A percentile compares a stretch with the other conserved stretches of the same genome.
These are phyloP conservation scores for Xylaria sp. DNA, from an alignment of 2,329 filamentous ascomycete species.

Conservation along the genomic window DNA sequence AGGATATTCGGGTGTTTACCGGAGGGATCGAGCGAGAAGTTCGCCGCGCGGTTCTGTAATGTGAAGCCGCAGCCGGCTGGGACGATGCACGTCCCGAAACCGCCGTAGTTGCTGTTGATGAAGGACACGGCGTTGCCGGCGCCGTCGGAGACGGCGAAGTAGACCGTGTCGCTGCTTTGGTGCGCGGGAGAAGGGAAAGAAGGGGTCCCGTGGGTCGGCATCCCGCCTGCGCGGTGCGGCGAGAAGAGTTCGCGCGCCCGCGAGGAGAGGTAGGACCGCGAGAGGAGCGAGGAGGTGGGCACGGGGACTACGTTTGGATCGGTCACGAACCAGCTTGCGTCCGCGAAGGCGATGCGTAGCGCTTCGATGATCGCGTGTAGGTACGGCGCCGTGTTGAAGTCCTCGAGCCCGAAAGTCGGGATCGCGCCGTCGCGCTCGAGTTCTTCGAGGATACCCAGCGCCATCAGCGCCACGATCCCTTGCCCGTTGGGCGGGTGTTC, in stretches of 20 bases:
- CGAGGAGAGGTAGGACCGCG: constrained; percentile 77
- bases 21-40: constrained; percentile 75
- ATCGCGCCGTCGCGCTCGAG: constrained; percentile 82
- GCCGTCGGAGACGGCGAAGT: constrained; percentile 85
- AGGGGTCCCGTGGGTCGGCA: constrained; percentile 70
- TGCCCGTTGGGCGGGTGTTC: constrained; percentile 98
- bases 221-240: constrained; percentile 68
- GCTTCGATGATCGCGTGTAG: constrained; percentile 90
- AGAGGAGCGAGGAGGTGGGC: constrained; percentile 76
- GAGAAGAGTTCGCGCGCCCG: constrained; percentile 69
- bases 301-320: constrained; percentile 80
- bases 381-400: constrained; percentile 85
- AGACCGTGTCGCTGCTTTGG: constrained; percentile 90
- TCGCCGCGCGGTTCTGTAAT: constrained; percentile 90
- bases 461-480: constrained; percentile 94
- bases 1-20: constrained; percentile 79
- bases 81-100: constrained; percentile 88
- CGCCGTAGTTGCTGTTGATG: constrained; percentile 94
- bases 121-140: constrained; percentile 92
- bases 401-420: constrained; percentile 71
- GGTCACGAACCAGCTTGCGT: constrained; percentile 89
- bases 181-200: constrained; percentile 74
- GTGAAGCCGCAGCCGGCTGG: constrained; percentile 90
- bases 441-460: constrained; percentile 89
- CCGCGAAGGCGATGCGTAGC: constrained; percentile 88